Conservation (phyloP, 208 protist genomes). For the Balamuthia mandrillaris region DNA sequence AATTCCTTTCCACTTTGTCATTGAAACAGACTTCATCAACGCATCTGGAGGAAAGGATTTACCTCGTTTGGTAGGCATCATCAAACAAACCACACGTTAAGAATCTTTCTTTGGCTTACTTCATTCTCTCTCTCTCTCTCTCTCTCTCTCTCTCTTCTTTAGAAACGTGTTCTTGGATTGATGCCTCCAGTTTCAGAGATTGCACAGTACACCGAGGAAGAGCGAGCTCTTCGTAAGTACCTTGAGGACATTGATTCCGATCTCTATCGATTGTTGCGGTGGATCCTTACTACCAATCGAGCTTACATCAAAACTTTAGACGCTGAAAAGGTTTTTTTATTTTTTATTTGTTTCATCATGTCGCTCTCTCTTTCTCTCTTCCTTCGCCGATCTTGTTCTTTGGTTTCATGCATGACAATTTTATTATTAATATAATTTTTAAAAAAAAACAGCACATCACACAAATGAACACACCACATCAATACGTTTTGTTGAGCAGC, state of each 20-base stretch:
- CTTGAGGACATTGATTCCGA: not conserved
- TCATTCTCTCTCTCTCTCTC: no score
- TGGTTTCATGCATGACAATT: not conserved
- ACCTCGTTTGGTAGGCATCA: no score
- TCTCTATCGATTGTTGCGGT: slow-evolving; percentile 8
- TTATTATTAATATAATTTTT: no score
- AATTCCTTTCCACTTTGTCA: no score
- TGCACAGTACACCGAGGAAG: not conserved
- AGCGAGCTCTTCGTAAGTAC: not conserved
- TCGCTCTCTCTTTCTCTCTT: not conserved
- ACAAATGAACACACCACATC: slow-evolving; percentile 54
- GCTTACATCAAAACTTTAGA: slow-evolving; percentile 29
- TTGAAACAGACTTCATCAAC: not conserved
- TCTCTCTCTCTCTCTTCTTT: no score
- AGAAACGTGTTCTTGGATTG: no score
- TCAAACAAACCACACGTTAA: no score
- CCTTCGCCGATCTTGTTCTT: not conserved
- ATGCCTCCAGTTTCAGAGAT: not conserved
- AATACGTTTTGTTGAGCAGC: slow-evolving; percentile 51
- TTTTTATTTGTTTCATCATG: not conserved
- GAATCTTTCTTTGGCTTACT: no score
- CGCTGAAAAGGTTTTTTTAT: not conserved
- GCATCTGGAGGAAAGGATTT: not conserved
- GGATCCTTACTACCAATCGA: slow-evolving; percentile 11
- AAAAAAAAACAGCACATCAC: slow-evolving; percentile 20